These are phyloP conservation scores for Sordariomycetes sp. DNA, from an alignment of 2,329 filamentous ascomycete species.

Conservation along the genomic window DNA sequence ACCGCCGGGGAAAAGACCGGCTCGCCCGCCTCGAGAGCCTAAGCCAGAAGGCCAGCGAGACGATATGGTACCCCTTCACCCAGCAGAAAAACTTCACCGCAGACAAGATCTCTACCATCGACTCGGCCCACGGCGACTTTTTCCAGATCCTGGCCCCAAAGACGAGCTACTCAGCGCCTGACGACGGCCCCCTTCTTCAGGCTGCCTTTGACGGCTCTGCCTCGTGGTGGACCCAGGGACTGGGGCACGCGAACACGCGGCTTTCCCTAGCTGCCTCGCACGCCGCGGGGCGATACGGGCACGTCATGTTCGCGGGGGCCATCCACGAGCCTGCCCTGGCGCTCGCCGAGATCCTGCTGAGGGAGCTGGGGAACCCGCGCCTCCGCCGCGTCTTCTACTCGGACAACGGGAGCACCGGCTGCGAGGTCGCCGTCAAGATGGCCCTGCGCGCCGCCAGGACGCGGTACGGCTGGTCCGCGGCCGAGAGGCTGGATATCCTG, in stretches of 20 bases:
- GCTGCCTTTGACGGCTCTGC: constrained; percentile 75
- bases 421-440: constrained; percentile 83
- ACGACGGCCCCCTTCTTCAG: constrained; percentile 30
- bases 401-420: constrained; percentile 74
- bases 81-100: constrained; percentile 58
- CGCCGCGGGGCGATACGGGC: constrained; percentile 73
- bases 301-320: constrained; percentile 77
- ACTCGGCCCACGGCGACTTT: constrained; percentile 69
- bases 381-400: constrained; percentile 68
- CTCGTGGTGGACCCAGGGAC: constrained; percentile 86
- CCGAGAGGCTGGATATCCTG: constrained; percentile 52
- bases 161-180: background rate
- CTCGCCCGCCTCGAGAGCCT: constrained; percentile 51
- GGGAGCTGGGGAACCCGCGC: constrained; percentile 45
- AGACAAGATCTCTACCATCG: constrained; percentile 60
- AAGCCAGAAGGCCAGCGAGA: constrained; percentile 45
- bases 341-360: constrained; percentile 55
- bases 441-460: constrained; percentile 57
- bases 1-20: constrained; percentile 41
- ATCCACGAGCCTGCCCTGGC: constrained; percentile 69
- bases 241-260: constrained; percentile 66
- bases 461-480: constrained; percentile 54
- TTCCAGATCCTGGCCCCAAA: constrained; percentile 48
- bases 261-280: constrained; percentile 68
- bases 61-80: constrained; percentile 82